These are phyloP conservation scores for Talaromyces sp. DNA, from an alignment of 2,329 filamentous ascomycete genomes.

Conservation along the genomic window DNA sequence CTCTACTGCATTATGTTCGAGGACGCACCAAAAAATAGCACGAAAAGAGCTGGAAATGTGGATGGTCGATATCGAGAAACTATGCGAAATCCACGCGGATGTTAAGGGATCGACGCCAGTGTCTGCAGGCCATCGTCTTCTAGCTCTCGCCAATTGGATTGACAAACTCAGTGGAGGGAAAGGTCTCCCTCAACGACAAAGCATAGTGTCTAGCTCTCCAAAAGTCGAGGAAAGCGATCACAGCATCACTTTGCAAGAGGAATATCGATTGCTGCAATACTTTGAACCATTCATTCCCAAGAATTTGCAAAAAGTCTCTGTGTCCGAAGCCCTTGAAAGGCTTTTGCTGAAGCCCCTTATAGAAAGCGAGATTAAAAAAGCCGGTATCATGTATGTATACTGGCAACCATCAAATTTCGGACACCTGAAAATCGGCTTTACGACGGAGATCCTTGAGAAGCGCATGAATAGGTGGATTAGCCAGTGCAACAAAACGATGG, in stretches of 20 bases:
- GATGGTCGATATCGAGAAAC: neutral
- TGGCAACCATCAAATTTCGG: neutral
- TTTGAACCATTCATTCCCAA: neutral
- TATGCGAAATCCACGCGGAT: neutral
- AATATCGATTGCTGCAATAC: neutral
- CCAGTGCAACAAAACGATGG: neutral
- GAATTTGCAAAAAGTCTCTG: neutral
- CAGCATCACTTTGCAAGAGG: no score
- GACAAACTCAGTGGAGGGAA: neutral
- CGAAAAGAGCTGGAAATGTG: neutral
- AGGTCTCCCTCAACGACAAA: neutral
- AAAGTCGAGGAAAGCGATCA: no score
- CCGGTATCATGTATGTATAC: neutral
- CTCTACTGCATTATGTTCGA: neutral
- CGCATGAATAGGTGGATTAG: neutral
- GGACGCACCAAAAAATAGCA: neutral
- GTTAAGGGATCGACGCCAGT: neutral
- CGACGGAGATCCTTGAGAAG: neutral
- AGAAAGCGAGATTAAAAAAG: neutral
- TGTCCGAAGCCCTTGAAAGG: neutral
- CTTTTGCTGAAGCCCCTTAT: neutral
- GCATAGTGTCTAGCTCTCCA: neutral
- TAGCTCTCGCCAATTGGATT: neutral
- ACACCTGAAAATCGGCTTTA: neutral
- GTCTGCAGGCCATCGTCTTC: neutral